Evolutionary conservation across 2,329 filamentous ascomycete genomes (phyloP).

Genomic region (Claviceps pusilla): DNA sequence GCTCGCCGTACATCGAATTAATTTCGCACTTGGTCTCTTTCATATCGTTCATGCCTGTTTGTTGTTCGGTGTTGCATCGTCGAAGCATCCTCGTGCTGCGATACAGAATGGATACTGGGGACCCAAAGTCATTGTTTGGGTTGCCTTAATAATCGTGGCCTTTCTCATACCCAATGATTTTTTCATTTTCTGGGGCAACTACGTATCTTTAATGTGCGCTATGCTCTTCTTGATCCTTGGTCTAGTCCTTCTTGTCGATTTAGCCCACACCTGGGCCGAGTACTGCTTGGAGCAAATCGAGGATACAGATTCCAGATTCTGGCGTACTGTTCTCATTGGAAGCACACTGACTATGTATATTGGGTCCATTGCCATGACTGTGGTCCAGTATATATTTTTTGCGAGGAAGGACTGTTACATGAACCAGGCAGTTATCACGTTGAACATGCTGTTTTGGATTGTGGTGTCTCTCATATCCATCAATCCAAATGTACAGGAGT

Average conservation of each 20-base stretch:
- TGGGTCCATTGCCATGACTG: conserved; percentile 79
- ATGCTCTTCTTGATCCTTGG: conserved; percentile 90
- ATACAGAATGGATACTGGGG: conserved; percentile 99
- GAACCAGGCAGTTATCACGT: conserved; percentile 92
- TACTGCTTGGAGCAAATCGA: conserved; percentile 92
- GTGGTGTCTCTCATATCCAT: conserved; percentile 72
- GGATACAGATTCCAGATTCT: conserved; percentile 65
- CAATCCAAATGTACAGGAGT: conserved; percentile 77
- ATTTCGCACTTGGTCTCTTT: conserved; percentile 90
- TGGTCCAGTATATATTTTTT: conserved; percentile 96
- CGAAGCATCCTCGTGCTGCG: conserved; percentile 71
- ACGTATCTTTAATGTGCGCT: conserved; percentile 72
- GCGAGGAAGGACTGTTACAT: conserved; percentile 68
- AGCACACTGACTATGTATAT: conserved; percentile 91
- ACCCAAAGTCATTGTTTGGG: conserved; percentile 83
- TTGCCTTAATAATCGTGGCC: conserved; percentile 72
- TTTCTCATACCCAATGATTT: conserved; percentile 93
- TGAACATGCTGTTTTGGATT: conserved; percentile 78
- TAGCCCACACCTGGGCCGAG: conserved; percentile 94
- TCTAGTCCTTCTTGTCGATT: conserved; percentile 79
- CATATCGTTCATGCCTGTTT: conserved; percentile 75
- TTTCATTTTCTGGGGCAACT: conserved; percentile 93
- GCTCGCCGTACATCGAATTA: conserved; percentile 92
- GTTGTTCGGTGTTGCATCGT: conserved; percentile 72
- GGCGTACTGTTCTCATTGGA: conserved; percentile 77